These are phyloP conservation scores for Coniferiporia weirii DNA, from an alignment of 1,284 basidiomycete species.

Conservation along the genomic window DNA sequence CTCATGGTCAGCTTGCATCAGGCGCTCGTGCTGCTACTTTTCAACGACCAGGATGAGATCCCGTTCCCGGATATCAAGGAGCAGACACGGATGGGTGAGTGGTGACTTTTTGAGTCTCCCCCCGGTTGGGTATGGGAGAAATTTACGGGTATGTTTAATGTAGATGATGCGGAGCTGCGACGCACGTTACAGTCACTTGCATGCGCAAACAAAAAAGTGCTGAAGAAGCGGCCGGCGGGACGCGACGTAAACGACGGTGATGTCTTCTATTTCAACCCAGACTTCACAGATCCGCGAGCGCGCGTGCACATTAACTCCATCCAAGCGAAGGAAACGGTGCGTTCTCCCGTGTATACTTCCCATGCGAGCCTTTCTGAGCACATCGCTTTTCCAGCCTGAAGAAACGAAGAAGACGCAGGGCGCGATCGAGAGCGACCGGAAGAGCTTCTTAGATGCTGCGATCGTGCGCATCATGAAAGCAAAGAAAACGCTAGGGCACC, in stretches of 20 bases:
- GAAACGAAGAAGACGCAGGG: conserved; percentile 82
- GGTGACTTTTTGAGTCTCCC: background rate
- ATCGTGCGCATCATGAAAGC: conserved; percentile 96
- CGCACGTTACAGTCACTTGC: conserved; percentile 90
- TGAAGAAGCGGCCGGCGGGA: conserved; percentile 77
- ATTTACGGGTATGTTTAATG: background rate
- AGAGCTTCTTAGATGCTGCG: conserved; percentile 84
- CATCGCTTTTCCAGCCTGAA: conserved; percentile 54
- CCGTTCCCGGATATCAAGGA: conserved; percentile 66
- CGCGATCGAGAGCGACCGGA: conserved; percentile 83
- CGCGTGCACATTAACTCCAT: conserved; percentile 95
- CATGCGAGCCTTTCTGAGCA: background rate
- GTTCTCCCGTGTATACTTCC: conserved; percentile 23
- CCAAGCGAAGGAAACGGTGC: conserved; percentile 85
- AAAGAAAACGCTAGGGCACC: conserved; percentile 73
- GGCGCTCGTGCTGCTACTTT: conserved; percentile 82
- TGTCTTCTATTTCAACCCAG: conserved; percentile 76
- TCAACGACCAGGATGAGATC: conserved; percentile 67
- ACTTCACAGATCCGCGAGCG: conserved; percentile 75
- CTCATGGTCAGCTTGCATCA: conserved; percentile 90
- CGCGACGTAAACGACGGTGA: conserved; percentile 79
- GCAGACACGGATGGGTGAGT: conserved; percentile 72
- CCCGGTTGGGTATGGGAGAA: background rate
- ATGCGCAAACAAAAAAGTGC: conserved; percentile 84
- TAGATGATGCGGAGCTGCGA: conserved; percentile 72